Evolutionary conservation across 352 stramenopile genomes (phyloP).

Genomic region (Phytophthora tubulina): DNA sequence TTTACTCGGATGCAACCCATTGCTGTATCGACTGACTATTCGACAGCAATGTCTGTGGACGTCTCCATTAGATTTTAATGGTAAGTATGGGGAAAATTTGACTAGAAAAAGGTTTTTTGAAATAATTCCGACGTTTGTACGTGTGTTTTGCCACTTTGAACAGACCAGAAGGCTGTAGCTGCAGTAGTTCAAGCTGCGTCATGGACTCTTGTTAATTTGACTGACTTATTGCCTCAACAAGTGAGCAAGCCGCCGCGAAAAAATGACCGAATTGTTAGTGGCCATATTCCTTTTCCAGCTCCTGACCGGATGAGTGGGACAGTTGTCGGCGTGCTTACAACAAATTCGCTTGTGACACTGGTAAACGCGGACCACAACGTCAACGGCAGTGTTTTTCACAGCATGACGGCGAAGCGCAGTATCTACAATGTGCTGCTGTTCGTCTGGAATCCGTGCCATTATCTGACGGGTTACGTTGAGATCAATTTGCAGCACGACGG

Average conservation of each 20-base stretch:
- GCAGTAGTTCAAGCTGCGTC: constrained; percentile 42
- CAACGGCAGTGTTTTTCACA: constrained; percentile 49
- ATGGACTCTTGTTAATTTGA: constrained; percentile 43
- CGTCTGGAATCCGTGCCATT: constrained; percentile 54
- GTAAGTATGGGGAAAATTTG: constrained; percentile 3
- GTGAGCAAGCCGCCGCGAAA: constrained; percentile 37
- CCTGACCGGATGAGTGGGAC: constrained; percentile 36
- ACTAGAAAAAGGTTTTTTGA: neutral
- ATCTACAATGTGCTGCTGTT: constrained; percentile 52
- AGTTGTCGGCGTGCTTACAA: constrained; percentile 45
- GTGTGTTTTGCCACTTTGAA: neutral
- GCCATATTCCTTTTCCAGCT: constrained; percentile 45
- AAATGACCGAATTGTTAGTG: constrained; percentile 47
- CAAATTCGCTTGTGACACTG: constrained; percentile 50
- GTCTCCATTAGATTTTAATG: constrained; percentile 42
- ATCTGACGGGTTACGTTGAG: constrained; percentile 55
- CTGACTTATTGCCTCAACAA: constrained; percentile 31
- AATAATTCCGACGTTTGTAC: neutral
- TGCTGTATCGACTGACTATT: constrained; percentile 50
- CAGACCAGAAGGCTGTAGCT: constrained; percentile 47
- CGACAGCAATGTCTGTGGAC: constrained; percentile 53
- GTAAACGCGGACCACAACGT: constrained; percentile 54
- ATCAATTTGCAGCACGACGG: constrained; percentile 56
- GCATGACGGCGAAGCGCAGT: constrained; percentile 49
- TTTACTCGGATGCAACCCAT: constrained; percentile 52